Evolutionary conservation across 257 asterid species (phyloP), one percentile per base, ranked within the genome.

Genomic region (Solanum stenotomum): DNA sequence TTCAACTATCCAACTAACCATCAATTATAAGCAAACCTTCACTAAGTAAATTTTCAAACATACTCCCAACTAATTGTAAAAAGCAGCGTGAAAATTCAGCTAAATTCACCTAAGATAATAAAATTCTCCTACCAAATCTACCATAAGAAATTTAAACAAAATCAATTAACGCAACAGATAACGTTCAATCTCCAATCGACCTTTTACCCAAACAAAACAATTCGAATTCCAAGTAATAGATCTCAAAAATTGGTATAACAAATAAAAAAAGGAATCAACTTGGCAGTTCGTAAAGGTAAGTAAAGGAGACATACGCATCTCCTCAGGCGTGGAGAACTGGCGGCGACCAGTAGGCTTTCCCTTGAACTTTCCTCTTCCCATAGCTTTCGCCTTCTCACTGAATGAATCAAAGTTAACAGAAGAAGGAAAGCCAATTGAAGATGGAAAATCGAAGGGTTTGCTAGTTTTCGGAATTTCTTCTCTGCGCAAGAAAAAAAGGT

Each of bases 301-400:
- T 23, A 65, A 75, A n/a, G 13, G 40, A 37, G 15, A 77, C 92
- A 52, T 90, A 92, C 94, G 49, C 86, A 92, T 89, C 91, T 92
- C 92, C 65, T 92, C 94, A 3, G 90, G 92, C 42, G 91, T 91
- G 88, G 93, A 87, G 89, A 92, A 92, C 79, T 91, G 94, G 87
- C 94, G 94, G 82, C 92, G 94, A 76, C 94, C 94, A 84, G 94
- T 92, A 85, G 94, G 94, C 75, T 92, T 92, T 70, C 92, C 93
- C 90, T 91, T 92, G 76, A 92, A 92, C 89, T 92, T 92, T 87
- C 94, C 93, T 88, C 94, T 90, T 15, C 93, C 94, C 94, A 91
- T 92, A 11, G 84, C 71, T 79, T 78, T 42, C 83, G 22, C 33
- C 83, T 76, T 35, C 33, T 75, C 61, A 71, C 87, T 15, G 27